Base-by-base conservation (phyloP, 2,329 filamentous ascomycete species). In the Penicillium occitanis region DNA sequence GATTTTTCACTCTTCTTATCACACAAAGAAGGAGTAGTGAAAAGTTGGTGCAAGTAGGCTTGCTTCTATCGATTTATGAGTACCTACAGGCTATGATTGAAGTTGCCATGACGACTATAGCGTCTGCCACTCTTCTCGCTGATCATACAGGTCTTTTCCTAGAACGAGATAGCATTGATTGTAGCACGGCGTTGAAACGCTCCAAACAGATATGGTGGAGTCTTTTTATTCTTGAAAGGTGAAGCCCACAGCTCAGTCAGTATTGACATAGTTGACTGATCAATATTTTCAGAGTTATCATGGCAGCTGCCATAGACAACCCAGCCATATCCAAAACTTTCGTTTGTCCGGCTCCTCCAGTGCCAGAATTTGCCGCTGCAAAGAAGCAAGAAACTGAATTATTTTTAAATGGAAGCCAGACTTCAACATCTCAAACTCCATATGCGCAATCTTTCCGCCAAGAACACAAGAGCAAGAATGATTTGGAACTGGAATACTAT, bases 151-250 rank as follows among this genome's bases (percentile, higher is more conserved):
- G 57, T 42, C 37, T 60, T 25, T 46, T 60, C 22, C n/a, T 60
- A 8, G 57, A 60, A 28, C 57, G 57, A 46, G 57, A 60, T 60
- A n/a, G 33, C 57, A 10, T 42, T 60, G 35, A 7, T 44, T 44
- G 25, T 44, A 30, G 57, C 22, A 60, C 35, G 35, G 46, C 11
- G 19, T 28, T 60, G 37, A 60, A 37, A 17, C 33, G 11, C 57
- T 22, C n/a, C n/a, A 46, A 42, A 60, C 57, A n/a, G 22, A 60
- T 60, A 42, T 60, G 57, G 57, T 60, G 57, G 37, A 46, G 57
- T 30, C 19, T 60, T 35, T 60, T 60, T 3, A 60, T 60, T 60
- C 57, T 60, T 44, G 57, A 60, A n/a, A 60, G 57, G 57, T 60
- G 19, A 44, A 44, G 7, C 37, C 25, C 37, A 42, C 35, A 10